Evolutionary conservation across 192 early-diverging fungal species (phyloP).

Genomic region (Coemansia sp.): DNA sequence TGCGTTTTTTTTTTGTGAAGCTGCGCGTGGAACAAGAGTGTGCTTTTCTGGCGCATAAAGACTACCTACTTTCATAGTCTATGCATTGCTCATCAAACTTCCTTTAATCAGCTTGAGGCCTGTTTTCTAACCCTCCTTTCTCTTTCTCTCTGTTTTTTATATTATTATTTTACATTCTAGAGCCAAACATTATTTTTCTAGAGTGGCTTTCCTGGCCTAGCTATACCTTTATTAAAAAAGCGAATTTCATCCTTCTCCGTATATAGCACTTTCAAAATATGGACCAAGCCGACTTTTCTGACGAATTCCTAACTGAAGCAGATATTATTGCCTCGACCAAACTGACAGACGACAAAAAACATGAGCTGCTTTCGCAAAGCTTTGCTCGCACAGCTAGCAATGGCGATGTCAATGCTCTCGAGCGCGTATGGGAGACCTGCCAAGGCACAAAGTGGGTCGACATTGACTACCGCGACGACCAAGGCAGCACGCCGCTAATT

Average conservation of each 20-base stretch:
- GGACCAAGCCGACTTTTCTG: conserved; percentile 21
- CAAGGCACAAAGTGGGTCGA: conserved; percentile 61
- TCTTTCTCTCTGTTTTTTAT: conserved; percentile 2
- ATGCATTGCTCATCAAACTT: too few relatives aligned
- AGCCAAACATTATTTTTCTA: background rate
- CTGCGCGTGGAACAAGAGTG: too few relatives aligned
- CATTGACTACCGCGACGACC: conserved; percentile 78
- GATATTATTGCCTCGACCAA: conserved; percentile 44
- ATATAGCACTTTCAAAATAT: conserved; percentile 5
- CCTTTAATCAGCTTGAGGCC: too few relatives aligned
- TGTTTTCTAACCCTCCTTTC: conserved; percentile 1
- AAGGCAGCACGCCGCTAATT: conserved; percentile 83
- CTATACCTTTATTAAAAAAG: too few relatives aligned
- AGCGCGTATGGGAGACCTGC: conserved; percentile 60
- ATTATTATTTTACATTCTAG: conserved; percentile 8
- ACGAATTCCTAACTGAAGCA: conserved; percentile 37
- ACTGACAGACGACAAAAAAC: conserved; percentile 56
- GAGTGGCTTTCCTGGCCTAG: too few relatives aligned
- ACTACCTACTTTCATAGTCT: too few relatives aligned
- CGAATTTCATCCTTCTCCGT: too few relatives aligned
- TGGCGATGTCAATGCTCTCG: conserved; percentile 66
- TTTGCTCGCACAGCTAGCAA: conserved; percentile 71
- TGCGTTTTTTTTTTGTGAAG: too few relatives aligned
- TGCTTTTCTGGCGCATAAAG: too few relatives aligned
- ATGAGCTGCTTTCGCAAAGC: conserved; percentile 57